Percentiles rank a stretch among this genome's conserved stretches.
Evolutionary conservation across 768 basidiomycete species (phyloP).

Genomic region (Sarcodon sp.): DNA sequence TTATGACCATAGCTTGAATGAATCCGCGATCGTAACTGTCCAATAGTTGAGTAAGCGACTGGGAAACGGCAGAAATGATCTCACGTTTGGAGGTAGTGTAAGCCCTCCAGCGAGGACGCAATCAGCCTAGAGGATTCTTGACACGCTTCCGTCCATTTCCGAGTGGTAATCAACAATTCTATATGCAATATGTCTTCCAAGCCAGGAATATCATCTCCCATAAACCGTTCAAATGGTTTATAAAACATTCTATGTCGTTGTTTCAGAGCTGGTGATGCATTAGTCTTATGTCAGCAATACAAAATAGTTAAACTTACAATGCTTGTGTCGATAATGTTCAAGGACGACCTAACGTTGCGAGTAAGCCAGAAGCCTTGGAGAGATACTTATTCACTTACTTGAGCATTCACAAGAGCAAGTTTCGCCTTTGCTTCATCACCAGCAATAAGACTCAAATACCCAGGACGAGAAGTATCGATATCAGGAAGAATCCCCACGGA

Average conservation of each 20-base stretch:
- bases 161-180: constrained; percentile 26
- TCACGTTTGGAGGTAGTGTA: constrained; percentile 69
- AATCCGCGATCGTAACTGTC: constrained; percentile 62
- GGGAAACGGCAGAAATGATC: constrained; percentile 1
- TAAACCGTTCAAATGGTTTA: constrained; percentile 42
- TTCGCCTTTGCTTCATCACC: constrained; percentile 40
- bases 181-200: constrained; percentile 25
- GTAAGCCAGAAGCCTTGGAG: background rate
- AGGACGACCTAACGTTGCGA: constrained; percentile 37
- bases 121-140: constrained; percentile 38
- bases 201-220: constrained; percentile 23
- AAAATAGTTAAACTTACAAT: constrained; percentile 31
- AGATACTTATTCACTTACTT: constrained; percentile 19
- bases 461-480: constrained; percentile 43
- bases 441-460: constrained; percentile 35
- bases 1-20: constrained; percentile 53
- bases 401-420: constrained; percentile 51
- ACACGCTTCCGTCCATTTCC: constrained; percentile 37
- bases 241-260: constrained; percentile 44
- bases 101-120: constrained; percentile 36
- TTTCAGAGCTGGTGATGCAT: constrained; percentile 40
- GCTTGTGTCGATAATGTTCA: constrained; percentile 69
- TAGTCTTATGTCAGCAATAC: background rate
- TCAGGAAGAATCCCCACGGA: constrained; percentile 66
- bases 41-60: background rate